Base-by-base conservation (phyloP, 75 land plant species). In the Picea glauca region DNA sequence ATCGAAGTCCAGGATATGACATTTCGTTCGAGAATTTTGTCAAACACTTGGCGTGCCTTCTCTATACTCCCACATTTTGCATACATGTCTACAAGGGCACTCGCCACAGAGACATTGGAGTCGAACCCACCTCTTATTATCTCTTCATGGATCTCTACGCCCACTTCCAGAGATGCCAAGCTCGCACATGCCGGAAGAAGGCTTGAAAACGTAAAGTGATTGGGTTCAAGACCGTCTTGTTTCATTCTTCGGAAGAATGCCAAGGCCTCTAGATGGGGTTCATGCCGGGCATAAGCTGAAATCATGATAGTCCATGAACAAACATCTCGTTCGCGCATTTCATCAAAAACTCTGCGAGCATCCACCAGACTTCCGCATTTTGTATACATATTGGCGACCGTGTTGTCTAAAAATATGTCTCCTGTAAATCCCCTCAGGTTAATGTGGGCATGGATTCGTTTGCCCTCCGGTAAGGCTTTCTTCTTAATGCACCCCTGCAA, bases 51-150 rank as follows among this genome's bases (percentile, higher is more conserved):
- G 78, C 75, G 78, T 60, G 87, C 80, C 58, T 70, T 56, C 2
- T 75, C 74, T 7, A 79, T 13, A 14, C 21, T 35, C 6, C 84
- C 78, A 54, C 85, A 82, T 26, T 76, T 85, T 12, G 76, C 76
- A 75, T 85, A 85, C 14, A 86, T 58, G 50, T 62, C 72, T 13
- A 80, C 43, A 38, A 86, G 56, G 26, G 87, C 73, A 61, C 78
- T 83, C 18, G 68, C 82, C 62, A 83, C 83, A 54, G 72, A 70
- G 5, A 79, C 59, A 66, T 86, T 65, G 8, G 63, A 46, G 11
- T 83, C 79, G 46, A 80, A 74, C 33, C 85, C 85, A 15, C 62
- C 30, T 62, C 75, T 75, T 3, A 73, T 64, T 18, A 74, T 57
- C 43, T 56, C 18, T 32, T 57, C 62, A 50, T 83, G 84, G 1